Evolutionary conservation across 345 rosid species (phyloP).

Genomic region (Eucalyptus lansdowneana): DNA sequence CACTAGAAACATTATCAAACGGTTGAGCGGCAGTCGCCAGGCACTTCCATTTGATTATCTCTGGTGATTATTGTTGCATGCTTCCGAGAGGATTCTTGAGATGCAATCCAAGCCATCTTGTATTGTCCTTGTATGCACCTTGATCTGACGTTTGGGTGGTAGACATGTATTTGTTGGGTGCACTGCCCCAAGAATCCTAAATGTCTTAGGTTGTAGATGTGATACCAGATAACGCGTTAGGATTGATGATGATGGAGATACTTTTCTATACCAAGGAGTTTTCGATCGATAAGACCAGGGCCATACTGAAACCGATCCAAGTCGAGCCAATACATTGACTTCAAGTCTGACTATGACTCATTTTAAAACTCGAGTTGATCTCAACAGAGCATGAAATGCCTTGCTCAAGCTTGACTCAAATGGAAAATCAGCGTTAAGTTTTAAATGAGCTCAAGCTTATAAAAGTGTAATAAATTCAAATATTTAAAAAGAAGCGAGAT

Average conservation of each 20-base stretch:
- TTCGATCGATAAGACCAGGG: background rate
- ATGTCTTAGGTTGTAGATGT: background rate
- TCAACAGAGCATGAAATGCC: background rate
- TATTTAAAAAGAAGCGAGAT: background rate
- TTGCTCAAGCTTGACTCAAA: background rate
- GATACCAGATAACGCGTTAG: background rate
- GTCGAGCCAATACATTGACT: background rate
- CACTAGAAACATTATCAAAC: background rate
- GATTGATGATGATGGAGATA: background rate
- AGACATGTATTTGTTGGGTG: background rate
- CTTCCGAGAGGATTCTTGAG: background rate
- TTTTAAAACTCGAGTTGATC: background rate
- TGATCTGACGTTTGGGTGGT: background rate
- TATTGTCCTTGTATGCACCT: background rate
- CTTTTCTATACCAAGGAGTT: background rate
- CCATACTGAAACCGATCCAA: background rate
- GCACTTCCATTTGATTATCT: background rate
- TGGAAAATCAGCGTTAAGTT: background rate
- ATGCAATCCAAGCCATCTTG: background rate
- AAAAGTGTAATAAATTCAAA: background rate
- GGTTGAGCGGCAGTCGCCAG: background rate
- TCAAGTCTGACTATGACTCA: background rate
- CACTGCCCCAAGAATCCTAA: background rate
- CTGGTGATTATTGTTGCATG: background rate
- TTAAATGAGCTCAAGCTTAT: background rate